Conservation (phyloP, 257 asterid species). For the Jasminum sambac region DNA sequence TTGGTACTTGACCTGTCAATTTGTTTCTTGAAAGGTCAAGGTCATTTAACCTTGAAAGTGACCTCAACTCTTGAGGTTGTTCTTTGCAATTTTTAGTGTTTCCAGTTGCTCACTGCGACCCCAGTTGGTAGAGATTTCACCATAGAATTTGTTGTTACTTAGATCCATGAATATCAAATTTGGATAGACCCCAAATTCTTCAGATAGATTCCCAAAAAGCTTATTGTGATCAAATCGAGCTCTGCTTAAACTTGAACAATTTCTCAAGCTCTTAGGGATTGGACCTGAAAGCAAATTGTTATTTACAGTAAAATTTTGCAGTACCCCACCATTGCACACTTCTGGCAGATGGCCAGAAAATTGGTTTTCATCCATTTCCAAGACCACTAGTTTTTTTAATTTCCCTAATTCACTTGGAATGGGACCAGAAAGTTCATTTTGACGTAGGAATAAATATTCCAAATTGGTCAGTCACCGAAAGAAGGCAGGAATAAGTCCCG, state of each 20-base stretch:
- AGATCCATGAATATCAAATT: no score
- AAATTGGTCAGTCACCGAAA: conserved; percentile 12
- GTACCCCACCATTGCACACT: conserved; percentile 15
- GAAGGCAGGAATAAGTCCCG: conserved; percentile 25
- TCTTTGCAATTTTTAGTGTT: not conserved
- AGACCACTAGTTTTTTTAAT: conserved; percentile 4
- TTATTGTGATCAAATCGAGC: no score
- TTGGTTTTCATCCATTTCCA: conserved; percentile 15
- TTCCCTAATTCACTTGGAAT: conserved; percentile 23
- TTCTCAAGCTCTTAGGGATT: conserved; percentile 20
- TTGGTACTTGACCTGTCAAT: no score
- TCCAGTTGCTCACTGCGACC: not conserved
- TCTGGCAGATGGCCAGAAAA: conserved; percentile 17
- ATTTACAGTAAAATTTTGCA: not conserved
- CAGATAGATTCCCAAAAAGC: no score
- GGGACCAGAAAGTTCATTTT: conserved; percentile 25
- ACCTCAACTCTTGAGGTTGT: no score
- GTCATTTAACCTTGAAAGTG: no score
- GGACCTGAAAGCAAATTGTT: conserved; percentile 20
- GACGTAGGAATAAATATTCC: not conserved
- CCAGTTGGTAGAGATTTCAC: conserved; percentile 17
- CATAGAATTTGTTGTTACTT: conserved; percentile 4
- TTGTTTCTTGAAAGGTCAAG: no score
- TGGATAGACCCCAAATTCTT: no score
- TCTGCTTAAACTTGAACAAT: no score